A percentile compares a stretch with the other conserved stretches of the same genome.
Evolutionary conservation across 148 eudicot genomes (phyloP).

Genomic region (Cornus controversa): DNA sequence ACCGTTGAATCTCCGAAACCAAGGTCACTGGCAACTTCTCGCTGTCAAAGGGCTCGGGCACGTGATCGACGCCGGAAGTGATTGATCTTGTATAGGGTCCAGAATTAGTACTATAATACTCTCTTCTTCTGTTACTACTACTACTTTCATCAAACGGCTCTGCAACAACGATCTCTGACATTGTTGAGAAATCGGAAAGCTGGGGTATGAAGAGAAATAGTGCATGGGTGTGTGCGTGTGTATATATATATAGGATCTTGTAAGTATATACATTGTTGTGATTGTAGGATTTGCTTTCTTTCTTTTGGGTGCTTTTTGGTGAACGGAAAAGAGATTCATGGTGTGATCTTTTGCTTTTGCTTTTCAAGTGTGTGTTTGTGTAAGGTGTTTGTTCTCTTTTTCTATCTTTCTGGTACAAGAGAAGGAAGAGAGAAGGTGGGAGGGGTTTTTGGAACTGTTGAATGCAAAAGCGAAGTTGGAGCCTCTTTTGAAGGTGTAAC

Average conservation of each 20-base stretch:
- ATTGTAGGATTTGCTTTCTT: slow-evolving; percentile 25
- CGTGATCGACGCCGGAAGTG: slow-evolving; percentile 45
- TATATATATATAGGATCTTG: slow-evolving; percentile 26
- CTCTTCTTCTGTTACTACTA: slow-evolving; percentile 18
- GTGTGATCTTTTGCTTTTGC: slow-evolving; percentile 29
- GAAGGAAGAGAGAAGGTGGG: slow-evolving; percentile 4
- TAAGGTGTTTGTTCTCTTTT: background rate
- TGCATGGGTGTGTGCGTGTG: background rate
- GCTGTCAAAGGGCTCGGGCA: slow-evolving; percentile 79
- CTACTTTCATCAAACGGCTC: slow-evolving; percentile 48
- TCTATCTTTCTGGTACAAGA: background rate
- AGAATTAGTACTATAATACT: slow-evolving; percentile 9
- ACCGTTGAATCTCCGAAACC: slow-evolving; percentile 73
- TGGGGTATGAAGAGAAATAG: background rate
- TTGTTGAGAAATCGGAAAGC: slow-evolving; percentile 9
- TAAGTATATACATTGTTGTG: slow-evolving; percentile 27
- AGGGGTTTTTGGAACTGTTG: background rate
- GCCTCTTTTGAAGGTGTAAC: slow-evolving; percentile 4
- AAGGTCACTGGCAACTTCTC: slow-evolving; percentile 81
- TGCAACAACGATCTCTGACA: slow-evolving; percentile 63
- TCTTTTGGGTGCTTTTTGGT: slow-evolving; percentile 12
- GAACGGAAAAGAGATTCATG: slow-evolving; percentile 8
- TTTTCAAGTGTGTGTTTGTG: slow-evolving; percentile 11
- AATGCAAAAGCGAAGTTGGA: background rate
- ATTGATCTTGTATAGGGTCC: slow-evolving; percentile 46